Base-by-base conservation (phyloP, 768 basidiomycete species). In the Amanita rimosa region DNA sequence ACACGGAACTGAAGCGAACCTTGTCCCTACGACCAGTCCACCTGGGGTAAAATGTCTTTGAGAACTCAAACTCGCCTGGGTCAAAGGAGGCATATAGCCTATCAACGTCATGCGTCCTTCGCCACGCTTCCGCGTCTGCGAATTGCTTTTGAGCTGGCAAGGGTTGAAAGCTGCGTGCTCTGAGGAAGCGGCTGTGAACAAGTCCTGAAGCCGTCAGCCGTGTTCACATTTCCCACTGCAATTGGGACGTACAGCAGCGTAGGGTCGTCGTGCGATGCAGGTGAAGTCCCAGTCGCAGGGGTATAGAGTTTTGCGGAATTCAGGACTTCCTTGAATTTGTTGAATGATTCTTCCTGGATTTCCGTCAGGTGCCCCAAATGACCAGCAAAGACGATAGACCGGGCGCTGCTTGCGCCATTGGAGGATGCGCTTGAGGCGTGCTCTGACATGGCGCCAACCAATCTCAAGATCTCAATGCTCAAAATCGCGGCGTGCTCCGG, bases 11-110 rank as follows among this genome's bases (percentile, higher is more conserved):
- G n/a, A 21, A 27, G 53, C 67, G 2, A 54, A 81, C 86, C 68
- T 83, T 85, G 60, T 88, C 83, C 54, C 85, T 67, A 39, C 82
- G 70, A 0, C 87, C 88, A 0, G 85, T 89, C 85, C 85, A 90
- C 27, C 83, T 73, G 1, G 87, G 85, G 64, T 90, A 92, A 52
- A 81, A 84, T 44, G 72, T 66, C 55, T 75, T 74, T 0, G 80
- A 61, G 8, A 59, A 57, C 59, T 82, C 76, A 47, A 88, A 70
- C 54, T 89, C 88, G 6, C 71, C 70, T 0, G 65, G 46, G 17
- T 73, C 71, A 54, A 87, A 82, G 2, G 70, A 68, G 4, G 71
- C 67, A 61, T 78, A 90, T 10, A 90, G 66, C n/a, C 69, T 67
- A 26, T 76, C 72, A 2, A 91, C 78, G 27, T 76, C 61, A 56